A percentile compares a stretch with the other conserved stretches of the same genome.
These are phyloP conservation scores for Starmerella khaoyaiensis DNA, from an alignment of 805 yeast species.

Conservation along the genomic window DNA sequence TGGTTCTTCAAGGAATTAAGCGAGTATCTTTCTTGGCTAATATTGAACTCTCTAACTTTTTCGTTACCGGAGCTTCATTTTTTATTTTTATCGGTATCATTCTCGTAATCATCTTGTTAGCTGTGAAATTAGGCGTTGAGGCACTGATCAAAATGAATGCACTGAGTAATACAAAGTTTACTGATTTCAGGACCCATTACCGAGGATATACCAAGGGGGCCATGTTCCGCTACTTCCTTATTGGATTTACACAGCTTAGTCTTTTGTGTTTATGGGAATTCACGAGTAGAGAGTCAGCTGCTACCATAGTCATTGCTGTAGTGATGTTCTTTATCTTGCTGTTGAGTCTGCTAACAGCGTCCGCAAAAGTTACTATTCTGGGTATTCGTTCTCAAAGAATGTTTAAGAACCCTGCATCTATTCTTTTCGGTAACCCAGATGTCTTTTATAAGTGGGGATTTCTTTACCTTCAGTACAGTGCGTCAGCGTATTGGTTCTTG, in stretches of 20 bases:
- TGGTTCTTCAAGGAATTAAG: conserved; percentile 80
- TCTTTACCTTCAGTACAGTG: conserved; percentile 79
- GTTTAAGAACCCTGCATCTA: conserved; percentile 83
- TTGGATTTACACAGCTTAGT: conserved; percentile 79
- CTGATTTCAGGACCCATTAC: conserved; percentile 56
- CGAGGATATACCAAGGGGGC: conserved; percentile 64
- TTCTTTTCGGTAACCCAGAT: conserved; percentile 70
- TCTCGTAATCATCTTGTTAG: conserved; percentile 41
- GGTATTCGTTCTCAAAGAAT: conserved; percentile 60
- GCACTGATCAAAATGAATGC: conserved; percentile 44
- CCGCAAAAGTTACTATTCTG: conserved; percentile 54
- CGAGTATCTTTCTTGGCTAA: conserved; percentile 76
- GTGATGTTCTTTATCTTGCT: conserved; percentile 48
- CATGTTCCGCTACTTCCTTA: conserved; percentile 63
- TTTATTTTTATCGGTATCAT: conserved; percentile 62
- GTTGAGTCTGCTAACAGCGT: conserved; percentile 56
- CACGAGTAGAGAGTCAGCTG: conserved; percentile 69
- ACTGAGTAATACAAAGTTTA: conserved; percentile 51
- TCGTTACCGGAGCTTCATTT: conserved; percentile 75
- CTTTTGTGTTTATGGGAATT: conserved; percentile 83
- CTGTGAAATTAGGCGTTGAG: conserved; percentile 61
- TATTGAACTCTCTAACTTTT: conserved; percentile 76
- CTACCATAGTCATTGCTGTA: conserved; percentile 66
- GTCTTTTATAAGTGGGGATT: conserved; percentile 83
- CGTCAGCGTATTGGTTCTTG: conserved; percentile 76